Evolutionary conservation across 371 early-diverging fungal genomes (phyloP).

Genomic region (Saksenaea oblongispora): DNA sequence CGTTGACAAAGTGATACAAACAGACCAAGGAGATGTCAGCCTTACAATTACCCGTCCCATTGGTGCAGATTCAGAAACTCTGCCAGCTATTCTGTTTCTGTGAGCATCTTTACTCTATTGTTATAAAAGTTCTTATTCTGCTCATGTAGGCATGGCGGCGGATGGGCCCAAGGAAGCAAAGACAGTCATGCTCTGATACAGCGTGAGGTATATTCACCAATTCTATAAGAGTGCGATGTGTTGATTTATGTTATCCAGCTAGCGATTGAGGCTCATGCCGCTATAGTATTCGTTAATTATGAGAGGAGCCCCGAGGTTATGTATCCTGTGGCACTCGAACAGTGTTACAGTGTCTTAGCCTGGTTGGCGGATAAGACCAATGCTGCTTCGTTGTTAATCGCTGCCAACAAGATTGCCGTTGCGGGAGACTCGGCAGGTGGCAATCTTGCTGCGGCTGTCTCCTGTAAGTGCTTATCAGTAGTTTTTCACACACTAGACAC

Average conservation of each 20-base stretch:
- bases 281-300: conserved; percentile 29
- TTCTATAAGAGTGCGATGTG: neutral
- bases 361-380: conserved; percentile 22
- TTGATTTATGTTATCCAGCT: conserved; percentile 1
- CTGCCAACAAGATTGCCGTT: conserved; percentile 11
- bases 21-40: neutral
- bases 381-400: conserved; percentile 13
- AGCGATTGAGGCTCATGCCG: conserved; percentile 10
- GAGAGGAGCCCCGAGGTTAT: conserved; percentile 27
- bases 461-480: neutral
- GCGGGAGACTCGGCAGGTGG: conserved; percentile 19
- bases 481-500: conserved; percentile 19
- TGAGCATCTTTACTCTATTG: neutral
- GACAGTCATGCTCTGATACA: conserved; percentile 7
- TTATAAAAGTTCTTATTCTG: neutral
- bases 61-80: conserved; percentile 8
- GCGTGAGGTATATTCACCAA: conserved; percentile 6
- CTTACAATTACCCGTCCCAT: conserved; percentile 15
- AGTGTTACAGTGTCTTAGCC: conserved; percentile 29
- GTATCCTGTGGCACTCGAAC: conserved; percentile 31
- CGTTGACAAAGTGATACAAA: neutral
- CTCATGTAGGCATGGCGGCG: conserved; percentile 24
- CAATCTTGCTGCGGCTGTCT: conserved; percentile 11
- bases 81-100: conserved; percentile 20
- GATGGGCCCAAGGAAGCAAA: conserved; percentile 20